Evolutionary conservation across 2,329 filamentous ascomycete species (phyloP).

Genomic region (Ceratocystis huliohia): DNA sequence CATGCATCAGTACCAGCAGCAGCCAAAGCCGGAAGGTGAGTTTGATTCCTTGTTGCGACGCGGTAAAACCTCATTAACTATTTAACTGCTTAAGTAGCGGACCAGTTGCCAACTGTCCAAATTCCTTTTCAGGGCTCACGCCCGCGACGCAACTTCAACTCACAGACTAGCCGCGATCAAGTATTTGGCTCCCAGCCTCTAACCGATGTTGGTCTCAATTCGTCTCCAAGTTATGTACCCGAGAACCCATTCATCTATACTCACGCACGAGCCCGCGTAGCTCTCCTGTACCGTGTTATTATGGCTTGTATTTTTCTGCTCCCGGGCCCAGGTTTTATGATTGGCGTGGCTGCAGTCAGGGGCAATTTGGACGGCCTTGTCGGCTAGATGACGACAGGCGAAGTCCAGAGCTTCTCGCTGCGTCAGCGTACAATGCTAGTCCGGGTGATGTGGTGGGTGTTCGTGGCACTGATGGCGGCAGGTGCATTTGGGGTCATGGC

Average conservation of each 20-base stretch:
- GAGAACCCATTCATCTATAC: conserved; percentile 16
- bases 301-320: neutral
- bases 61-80: neutral
- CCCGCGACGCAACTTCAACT: neutral
- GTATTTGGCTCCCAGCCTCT: conserved; percentile 12
- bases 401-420: conserved; percentile 11
- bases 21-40: neutral
- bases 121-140: neutral
- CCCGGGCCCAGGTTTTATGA: conserved; percentile 11
- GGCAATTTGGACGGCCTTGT: conserved; percentile 10
- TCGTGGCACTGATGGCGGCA: conserved; percentile 10
- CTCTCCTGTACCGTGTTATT: conserved; percentile 10
- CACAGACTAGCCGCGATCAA: conserved; percentile 11
- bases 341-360: conserved; percentile 10
- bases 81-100: neutral
- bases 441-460: conserved; percentile 14
- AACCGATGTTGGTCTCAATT: conserved; percentile 2
- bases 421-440: conserved; percentile 12
- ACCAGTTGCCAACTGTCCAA: neutral
- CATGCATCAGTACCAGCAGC: neutral
- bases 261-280: neutral
- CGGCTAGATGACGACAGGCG: conserved; percentile 1
- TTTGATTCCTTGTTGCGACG: neutral
- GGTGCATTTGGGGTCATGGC: conserved; percentile 16
- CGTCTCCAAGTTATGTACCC: neutral